phyloP scores from a whole-genome alignment of 148 eudicot genomes.

The Persicaria tinctoria region DNA sequence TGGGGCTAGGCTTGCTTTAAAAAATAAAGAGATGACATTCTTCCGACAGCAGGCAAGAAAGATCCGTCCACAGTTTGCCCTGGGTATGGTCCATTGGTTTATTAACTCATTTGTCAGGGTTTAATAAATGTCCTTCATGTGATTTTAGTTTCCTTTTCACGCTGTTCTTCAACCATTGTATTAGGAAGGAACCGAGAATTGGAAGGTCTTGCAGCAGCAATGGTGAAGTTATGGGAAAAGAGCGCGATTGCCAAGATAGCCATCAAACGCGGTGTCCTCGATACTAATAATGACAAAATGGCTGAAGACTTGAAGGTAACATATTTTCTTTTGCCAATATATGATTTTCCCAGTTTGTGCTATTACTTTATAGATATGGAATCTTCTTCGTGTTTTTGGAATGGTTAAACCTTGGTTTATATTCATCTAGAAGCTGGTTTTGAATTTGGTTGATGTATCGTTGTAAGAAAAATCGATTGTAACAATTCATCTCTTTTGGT shows the following conservation, averaged over 20 bases:
- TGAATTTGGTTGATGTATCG: background rate
- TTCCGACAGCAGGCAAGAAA: conserved; percentile 59
- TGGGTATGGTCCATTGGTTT: conserved; percentile 43
- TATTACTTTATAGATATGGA: background rate
- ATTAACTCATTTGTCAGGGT: background rate
- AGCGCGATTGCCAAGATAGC: conserved; percentile 95
- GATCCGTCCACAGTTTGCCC: conserved; percentile 88
- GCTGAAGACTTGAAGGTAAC: conserved; percentile 87
- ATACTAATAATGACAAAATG: conserved; percentile 84
- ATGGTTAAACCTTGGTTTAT: background rate
- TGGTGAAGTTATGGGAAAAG: conserved; percentile 88
- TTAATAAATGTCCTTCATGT: background rate
- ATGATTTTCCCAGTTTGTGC: background rate
- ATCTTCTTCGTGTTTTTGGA: background rate
- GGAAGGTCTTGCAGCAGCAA: conserved; percentile 87
- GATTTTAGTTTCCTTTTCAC: background rate
- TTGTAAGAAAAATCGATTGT: background rate
- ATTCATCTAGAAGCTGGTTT: background rate
- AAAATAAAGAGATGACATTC: conserved; percentile 54
- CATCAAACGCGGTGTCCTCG: conserved; percentile 84
- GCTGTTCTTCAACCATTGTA: background rate
- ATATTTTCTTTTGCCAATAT: background rate
- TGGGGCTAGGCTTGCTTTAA: conserved; percentile 43
- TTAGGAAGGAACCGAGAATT: conserved; percentile 84
- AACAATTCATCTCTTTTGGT: background rate